Base-by-base conservation (phyloP, 164 flowering plant genomes). In the Houttuynia cordata region DNA sequence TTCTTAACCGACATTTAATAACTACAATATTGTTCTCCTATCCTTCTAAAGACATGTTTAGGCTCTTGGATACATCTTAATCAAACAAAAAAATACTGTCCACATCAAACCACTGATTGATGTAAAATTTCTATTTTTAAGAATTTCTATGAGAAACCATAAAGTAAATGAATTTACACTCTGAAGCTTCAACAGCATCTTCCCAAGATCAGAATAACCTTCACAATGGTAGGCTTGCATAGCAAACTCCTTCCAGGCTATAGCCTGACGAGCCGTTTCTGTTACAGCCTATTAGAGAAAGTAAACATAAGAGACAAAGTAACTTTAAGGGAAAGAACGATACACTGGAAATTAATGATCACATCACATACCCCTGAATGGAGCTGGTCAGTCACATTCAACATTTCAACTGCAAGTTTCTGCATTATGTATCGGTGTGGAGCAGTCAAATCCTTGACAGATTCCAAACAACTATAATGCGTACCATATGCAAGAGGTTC, bases 181-280 rank as follows among this genome's bases (percentile, higher is more conserved):
- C 24, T 85, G 89, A 69, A 94, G 88, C 81, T 83, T 85, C 70
- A 81, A 23, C 60, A 94, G 90, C 89, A 87, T 83, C 76, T 75
- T 81, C 70, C 95, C 97, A 69, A 91, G 87, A 73, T 87, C 96
- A 60, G 80, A 69, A 75, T 86, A 91, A 61, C 71, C 75, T 69
- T 75, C 75, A 73, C 99, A 85, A 18, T 67, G 75, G 24, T 87
- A 86, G 73, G 85, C 95, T 73, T 91, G 91, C 82, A 70, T 65
- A 45, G 99, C 95, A 80, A 88, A 90, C 59, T 87, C 91, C 80
- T 87, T 94, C 99, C 90, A 85, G 24, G 75, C 79, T 50, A 58
- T 61, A 64, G 81, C 87, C 70, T 80, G 70, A 19, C 86, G 91
- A 66, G 86, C 85, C 68, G 70, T 71, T 68, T 88, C 96, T 34